A percentile compares a stretch with the other conserved stretches of the same genome.
These are phyloP conservation scores for Dactylellina sp. DNA, from an alignment of 2,329 filamentous ascomycete species.

Conservation along the genomic window DNA sequence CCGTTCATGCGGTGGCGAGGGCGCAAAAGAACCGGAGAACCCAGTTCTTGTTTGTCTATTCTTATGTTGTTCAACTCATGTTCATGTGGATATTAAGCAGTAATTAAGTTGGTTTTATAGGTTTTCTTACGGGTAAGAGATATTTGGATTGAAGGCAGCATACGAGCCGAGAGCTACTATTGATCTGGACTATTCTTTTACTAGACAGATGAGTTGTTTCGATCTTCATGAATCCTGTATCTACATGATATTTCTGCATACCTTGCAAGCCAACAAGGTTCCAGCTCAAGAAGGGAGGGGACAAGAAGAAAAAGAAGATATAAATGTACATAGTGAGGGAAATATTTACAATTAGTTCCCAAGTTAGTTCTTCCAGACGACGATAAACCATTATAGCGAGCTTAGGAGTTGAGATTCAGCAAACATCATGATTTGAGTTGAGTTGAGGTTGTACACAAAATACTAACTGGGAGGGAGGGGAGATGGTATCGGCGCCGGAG, in stretches of 20 bases:
- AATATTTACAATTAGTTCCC: conserved; percentile 41
- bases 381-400: conserved; percentile 7
- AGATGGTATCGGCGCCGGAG: neutral
- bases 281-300: neutral
- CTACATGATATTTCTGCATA: conserved; percentile 31
- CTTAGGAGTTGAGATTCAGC: conserved; percentile 39
- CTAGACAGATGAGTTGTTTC: neutral
- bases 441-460: conserved; percentile 21
- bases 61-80: conserved; percentile 89
- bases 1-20: conserved; percentile 77
- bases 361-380: conserved; percentile 4
- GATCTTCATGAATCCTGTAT: conserved; percentile 13
- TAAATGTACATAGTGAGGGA: conserved; percentile 49
- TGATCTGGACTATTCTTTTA: neutral
- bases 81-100: conserved; percentile 88
- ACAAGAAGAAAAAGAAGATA: conserved; percentile 1
- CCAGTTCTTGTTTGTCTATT: conserved; percentile 93
- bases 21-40: conserved; percentile 88
- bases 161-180: no score
- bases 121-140: conserved; percentile 8
- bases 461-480: neutral
- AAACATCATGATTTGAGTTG: conserved; percentile 2
- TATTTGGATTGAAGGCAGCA: neutral
- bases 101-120: conserved; percentile 57
- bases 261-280: conserved; percentile 6